Base-by-base conservation (phyloP, 2,329 filamentous ascomycete genomes). In the Volutella citrinella region DNA sequence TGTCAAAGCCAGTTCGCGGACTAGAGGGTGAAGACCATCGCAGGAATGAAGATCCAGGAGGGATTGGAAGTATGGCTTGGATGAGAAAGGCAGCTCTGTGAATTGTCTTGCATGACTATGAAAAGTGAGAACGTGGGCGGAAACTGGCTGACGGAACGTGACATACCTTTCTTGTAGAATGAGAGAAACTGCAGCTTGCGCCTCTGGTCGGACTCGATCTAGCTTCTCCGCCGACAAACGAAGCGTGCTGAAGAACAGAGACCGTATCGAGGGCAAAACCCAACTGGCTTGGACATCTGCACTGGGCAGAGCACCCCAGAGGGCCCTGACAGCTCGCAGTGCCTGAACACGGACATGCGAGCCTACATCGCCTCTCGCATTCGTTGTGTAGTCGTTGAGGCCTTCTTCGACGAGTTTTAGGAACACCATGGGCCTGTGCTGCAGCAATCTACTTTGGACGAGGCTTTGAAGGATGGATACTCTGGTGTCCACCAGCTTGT, bases 341-440 rank as follows among this genome's bases (percentile, higher is more conserved):
- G 87, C 90, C 58, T 90, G 84, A 6, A 91, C 68, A 5, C 93
- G 77, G 5, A 95, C 84, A 32, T 90, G 77, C 0, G 90, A 95
- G 6, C 93, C 93, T 30, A 97, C 76, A 54, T 98, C 93, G 12
- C 93, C 93, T 36, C 89, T 74, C 11, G 90, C 82, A 46, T 87
- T 91, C 5, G 87, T 90, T 0, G 87, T 95, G 54, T 97, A 97
- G 56, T 98, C 90, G 46, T 91, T 84, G 18, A 98, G 63, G 0
- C 82, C 79, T 24, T 74, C 72, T 1, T 60, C 54, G 8, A 84
- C 59, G 3, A 79, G 43, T 0, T 52, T 48, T 3, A 75, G 40
- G 37, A 80, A 73, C 4, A 52, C 48, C 6, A 48, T 43, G 5
- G 64, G 55, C 25, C 66, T 62, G 18, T 65, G 54, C 22, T 51